Conservation (phyloP, 208 protist genomes). For the Novymonas esmeraldas region DNA sequence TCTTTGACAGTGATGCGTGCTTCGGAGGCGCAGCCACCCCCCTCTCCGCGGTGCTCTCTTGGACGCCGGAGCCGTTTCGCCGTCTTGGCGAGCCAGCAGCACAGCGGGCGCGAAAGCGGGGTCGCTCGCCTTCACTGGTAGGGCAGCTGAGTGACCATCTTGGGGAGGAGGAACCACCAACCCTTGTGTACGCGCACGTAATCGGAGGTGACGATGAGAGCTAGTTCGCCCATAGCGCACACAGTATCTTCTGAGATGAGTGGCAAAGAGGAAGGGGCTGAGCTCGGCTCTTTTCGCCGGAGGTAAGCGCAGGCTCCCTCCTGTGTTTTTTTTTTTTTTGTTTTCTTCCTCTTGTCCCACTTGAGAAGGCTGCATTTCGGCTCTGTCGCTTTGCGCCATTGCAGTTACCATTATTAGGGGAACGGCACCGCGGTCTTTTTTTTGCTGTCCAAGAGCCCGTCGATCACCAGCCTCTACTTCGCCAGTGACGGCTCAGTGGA, state of each 20-base stretch:
- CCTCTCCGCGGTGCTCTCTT: slow-evolving; percentile 13
- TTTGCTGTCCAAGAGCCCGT: too few relatives aligned
- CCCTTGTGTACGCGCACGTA: slow-evolving; percentile 57
- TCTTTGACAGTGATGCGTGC: slow-evolving; percentile 4
- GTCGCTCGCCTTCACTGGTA: slow-evolving; percentile 5
- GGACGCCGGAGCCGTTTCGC: slow-evolving; percentile 17
- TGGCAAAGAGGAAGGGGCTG: too few relatives aligned
- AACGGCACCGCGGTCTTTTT: slow-evolving; percentile 4
- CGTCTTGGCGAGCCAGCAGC: neutral
- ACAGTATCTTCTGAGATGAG: slow-evolving; percentile 14
- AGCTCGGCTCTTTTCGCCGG: too few relatives aligned
- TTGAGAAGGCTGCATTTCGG: too few relatives aligned
- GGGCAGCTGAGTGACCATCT: neutral
- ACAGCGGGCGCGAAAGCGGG: slow-evolving; percentile 8
- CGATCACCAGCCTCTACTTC: too few relatives aligned
- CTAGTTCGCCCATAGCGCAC: slow-evolving; percentile 32
- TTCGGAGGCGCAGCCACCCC: neutral
- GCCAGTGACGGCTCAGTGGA: too few relatives aligned
- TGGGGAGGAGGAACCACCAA: slow-evolving; percentile 35
- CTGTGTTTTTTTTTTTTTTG: too few relatives aligned
- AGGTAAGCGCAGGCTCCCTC: too few relatives aligned
- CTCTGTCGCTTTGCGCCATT: too few relatives aligned
- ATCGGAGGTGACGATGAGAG: slow-evolving; percentile 70
- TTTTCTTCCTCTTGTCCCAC: too few relatives aligned
- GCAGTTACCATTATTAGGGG: neutral